phyloP scores from a whole-genome alignment of 768 basidiomycete genomes.

The Hericium alpestre region DNA sequence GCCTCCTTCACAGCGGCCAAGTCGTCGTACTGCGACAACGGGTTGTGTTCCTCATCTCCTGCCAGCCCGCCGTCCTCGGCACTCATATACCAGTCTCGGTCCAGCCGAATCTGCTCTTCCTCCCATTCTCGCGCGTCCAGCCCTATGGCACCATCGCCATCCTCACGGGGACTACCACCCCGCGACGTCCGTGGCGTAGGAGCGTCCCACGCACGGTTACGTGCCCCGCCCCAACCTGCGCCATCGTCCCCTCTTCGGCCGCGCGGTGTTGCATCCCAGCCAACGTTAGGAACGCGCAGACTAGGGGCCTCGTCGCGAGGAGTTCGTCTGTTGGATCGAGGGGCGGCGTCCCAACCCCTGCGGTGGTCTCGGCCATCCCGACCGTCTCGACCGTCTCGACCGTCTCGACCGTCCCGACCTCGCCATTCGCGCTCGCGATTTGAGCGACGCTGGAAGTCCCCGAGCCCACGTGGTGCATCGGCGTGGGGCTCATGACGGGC shows the following conservation, averaged over 20 bases:
- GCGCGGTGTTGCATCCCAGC: conserved; percentile 91
- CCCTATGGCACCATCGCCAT: conserved; percentile 53
- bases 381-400: conserved; percentile 7
- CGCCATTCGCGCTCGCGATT: conserved; percentile 53
- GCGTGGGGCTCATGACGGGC: conserved; percentile 44
- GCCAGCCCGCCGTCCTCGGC: conserved; percentile 81
- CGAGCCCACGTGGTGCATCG: conserved; percentile 68
- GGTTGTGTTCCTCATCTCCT: conserved; percentile 88
- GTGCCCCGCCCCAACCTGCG: conserved; percentile 51
- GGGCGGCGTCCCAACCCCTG: conserved; percentile 48
- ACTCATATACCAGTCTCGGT: conserved; percentile 93
- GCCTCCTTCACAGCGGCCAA: conserved; percentile 55
- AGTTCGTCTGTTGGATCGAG: conserved; percentile 43
- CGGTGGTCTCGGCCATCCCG: conserved; percentile 24
- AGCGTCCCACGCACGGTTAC: conserved; percentile 62
- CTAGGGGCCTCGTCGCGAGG: conserved; percentile 58
- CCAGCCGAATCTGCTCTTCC: conserved; percentile 85
- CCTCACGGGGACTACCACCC: conserved; percentile 45
- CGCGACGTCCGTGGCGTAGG: conserved; percentile 66
- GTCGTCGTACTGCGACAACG: conserved; percentile 89
- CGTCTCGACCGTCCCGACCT: conserved; percentile 27
- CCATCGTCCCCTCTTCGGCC: conserved; percentile 35
- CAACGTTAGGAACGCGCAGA: conserved; percentile 82
- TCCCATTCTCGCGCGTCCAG: conserved; percentile 90
- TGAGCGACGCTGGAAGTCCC: conserved; percentile 86